phyloP scores from a whole-genome alignment of 176 grass and related monocot species.

The Oryza glumipatula region DNA sequence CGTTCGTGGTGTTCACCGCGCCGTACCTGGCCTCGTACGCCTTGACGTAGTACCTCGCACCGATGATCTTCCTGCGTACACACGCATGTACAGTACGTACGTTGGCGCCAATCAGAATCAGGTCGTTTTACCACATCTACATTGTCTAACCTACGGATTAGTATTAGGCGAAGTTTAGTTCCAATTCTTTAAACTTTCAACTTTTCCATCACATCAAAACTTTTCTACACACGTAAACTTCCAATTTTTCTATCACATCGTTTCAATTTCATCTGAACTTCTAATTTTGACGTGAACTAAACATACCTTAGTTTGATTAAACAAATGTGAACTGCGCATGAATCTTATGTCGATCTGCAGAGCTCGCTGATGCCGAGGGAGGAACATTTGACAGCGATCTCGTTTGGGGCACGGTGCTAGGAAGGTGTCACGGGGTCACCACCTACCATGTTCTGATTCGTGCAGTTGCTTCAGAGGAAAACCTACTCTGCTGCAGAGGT shows the following conservation, averaged over 20 bases:
- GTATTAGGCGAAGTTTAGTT: no score
- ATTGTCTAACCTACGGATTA: neutral
- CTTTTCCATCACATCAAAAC: no score
- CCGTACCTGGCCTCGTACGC: constrained; percentile 64
- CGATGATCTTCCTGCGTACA: constrained; percentile 77
- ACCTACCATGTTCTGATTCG: neutral
- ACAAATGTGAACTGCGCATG: neutral
- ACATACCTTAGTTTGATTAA: neutral
- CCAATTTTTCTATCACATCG: no score
- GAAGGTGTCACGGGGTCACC: constrained; percentile 24
- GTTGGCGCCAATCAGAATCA: neutral
- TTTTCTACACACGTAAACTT: no score
- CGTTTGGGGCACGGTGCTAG: neutral
- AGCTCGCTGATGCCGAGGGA: constrained; percentile 1
- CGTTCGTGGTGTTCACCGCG: constrained; percentile 57
- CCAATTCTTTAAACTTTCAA: no score
- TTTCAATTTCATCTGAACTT: no score
- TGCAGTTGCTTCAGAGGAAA: neutral
- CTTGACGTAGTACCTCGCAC: constrained; percentile 92
- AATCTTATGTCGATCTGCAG: neutral
- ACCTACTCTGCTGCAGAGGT: neutral
- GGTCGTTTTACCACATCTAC: neutral
- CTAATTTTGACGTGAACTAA: no score
- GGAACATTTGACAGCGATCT: constrained; percentile 36
- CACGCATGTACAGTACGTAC: no score